Conservation (phyloP, 352 stramenopile genomes). For the Phytopythium helicoides region DNA sequence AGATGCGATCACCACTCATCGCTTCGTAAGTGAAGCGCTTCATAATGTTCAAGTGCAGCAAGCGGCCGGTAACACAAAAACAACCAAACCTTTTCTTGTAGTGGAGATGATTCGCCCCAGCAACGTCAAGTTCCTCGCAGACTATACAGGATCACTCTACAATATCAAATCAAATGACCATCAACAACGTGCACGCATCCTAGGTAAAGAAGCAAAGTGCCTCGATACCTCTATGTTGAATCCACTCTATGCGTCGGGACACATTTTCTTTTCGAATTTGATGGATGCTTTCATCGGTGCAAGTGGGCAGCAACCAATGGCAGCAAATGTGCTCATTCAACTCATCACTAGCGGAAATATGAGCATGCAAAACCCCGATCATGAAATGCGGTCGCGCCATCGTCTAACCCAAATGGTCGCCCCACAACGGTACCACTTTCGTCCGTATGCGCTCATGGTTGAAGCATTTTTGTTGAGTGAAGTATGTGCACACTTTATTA, state of each 20-base stretch:
- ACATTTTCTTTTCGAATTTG: conserved; percentile 75
- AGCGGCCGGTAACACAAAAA: conserved; percentile 10
- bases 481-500: conserved; percentile 17
- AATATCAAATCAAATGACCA: conserved; percentile 34
- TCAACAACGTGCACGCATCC: conserved; percentile 30
- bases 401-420: conserved; percentile 54
- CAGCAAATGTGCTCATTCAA: conserved; percentile 71
- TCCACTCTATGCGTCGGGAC: conserved; percentile 52
- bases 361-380: conserved; percentile 44
- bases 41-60: conserved; percentile 18
- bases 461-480: conserved; percentile 56
- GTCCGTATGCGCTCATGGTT: conserved; percentile 53
- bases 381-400: conserved; percentile 36
- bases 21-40: conserved; percentile 71
- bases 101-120: conserved; percentile 71
- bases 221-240: conserved; percentile 58
- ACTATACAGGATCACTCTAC: conserved; percentile 43
- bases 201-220: conserved; percentile 53
- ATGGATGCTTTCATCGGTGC: conserved; percentile 66
- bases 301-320: conserved; percentile 49
- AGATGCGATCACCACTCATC: conserved; percentile 73
- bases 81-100: conserved; percentile 47
- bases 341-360: conserved; percentile 60
- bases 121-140: conserved; percentile 71
- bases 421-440: conserved; percentile 54